Evolutionary conservation across 2,329 filamentous ascomycete genomes (phyloP).

Genomic region (Zymoseptoria brevis): DNA sequence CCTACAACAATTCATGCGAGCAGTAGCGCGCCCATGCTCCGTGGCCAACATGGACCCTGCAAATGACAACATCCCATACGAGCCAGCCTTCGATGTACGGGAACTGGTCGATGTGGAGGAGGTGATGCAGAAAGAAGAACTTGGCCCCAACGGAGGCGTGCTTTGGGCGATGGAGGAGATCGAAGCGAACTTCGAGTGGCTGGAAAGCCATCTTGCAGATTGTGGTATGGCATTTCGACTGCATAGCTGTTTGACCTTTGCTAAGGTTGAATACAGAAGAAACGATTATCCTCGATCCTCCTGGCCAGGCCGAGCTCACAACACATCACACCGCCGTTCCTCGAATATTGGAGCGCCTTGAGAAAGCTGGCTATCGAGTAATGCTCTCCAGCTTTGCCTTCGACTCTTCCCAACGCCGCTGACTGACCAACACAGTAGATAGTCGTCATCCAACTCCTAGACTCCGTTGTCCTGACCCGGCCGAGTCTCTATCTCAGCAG

Average conservation of each 20-base stretch:
- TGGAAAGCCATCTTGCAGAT: conserved; percentile 70
- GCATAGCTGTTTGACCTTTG: neutral
- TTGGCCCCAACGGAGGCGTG: conserved; percentile 88
- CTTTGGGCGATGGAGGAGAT: conserved; percentile 92
- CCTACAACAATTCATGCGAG: conserved; percentile 96
- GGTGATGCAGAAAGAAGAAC: conserved; percentile 82
- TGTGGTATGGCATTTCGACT: conserved; percentile 16
- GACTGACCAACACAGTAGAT: conserved; percentile 52
- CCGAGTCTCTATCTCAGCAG: conserved; percentile 94
- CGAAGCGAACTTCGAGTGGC: conserved; percentile 88
- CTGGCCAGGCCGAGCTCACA: conserved; percentile 93
- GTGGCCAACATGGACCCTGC: conserved; percentile 95
- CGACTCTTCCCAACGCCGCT: conserved; percentile 17
- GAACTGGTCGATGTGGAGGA: conserved; percentile 84
- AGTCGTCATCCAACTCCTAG: conserved; percentile 85
- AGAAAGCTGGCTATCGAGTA: conserved; percentile 89
- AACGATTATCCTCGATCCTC: conserved; percentile 92
- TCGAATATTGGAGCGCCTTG: conserved; percentile 82
- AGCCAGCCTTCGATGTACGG: conserved; percentile 83
- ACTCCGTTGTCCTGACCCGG: conserved; percentile 86
- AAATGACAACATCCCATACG: conserved; percentile 86
- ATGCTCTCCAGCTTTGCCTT: conserved; percentile 25
- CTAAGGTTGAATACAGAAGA: conserved; percentile 50
- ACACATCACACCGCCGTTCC: conserved; percentile 88
- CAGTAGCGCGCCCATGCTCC: conserved; percentile 89